Evolutionary conservation across 441 rosid species (phyloP), one percentile per base, ranked within the genome.

Genomic region (Populus tomentosa): DNA sequence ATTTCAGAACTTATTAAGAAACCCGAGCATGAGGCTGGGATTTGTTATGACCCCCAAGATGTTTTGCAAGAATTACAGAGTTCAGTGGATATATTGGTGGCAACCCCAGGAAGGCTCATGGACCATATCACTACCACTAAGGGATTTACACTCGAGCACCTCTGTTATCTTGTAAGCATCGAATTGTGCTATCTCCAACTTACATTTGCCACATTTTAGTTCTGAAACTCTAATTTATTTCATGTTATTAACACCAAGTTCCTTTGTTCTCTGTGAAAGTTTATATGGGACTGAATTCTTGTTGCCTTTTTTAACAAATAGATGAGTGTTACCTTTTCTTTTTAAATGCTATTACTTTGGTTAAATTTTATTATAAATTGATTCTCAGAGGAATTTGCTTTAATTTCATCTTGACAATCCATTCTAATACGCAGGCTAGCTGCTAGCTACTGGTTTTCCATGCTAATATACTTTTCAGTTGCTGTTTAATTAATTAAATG

Each of bases 71-170:
- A 80, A 79, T 81, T 91, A 64, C 88, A 91, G 77, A 89, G 92
- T 88, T 84, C 93, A 14, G 98, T 94, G 67, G 98, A 96, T 81
- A 91, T 96, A 88, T 84, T 94, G 85, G 94, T 96, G 72, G 98
- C 98, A 64, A 96, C 99, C 71, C 99, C 98, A 1, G 98, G 99
- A 81, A 91, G 99, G 85, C 92, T 96, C 28, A 88, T 92, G 98
- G 99, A 96, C 66, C 98, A 96, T 85, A 92, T 94, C 61, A 91
- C 86, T 82, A 82, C 83, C 79, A 95, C 98, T 9, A 86, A 88
- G 79, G 98, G 97, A 21, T 94, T 96, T 82, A 94, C 98, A 1
- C 94, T 94, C 53, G 98, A 94, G 89, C 97, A 96, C 83, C 92
- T 96, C 24, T 82, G 94, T 85, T 96, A 89, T 88, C 98, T 96